Evolutionary conservation across 441 rosid species (phyloP).

Genomic region (Mallotus japonicus): DNA sequence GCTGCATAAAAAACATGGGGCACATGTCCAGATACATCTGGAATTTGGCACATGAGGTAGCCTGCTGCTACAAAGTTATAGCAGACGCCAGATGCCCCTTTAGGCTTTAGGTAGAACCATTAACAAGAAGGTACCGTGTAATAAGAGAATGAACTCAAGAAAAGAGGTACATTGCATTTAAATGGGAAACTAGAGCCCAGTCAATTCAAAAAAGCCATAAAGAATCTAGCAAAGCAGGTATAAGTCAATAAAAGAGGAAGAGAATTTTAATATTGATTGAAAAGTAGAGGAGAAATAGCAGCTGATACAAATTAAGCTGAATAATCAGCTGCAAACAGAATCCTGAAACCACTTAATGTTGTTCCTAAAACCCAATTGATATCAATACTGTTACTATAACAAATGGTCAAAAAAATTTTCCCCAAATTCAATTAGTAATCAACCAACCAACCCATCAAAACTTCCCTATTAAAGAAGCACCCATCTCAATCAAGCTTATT

Average conservation of each 20-base stretch:
- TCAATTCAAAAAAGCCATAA: slow-evolving; percentile 1
- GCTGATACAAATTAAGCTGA: slow-evolving; percentile 13
- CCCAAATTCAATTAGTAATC: slow-evolving; percentile 7
- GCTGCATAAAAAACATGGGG: background rate
- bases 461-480: background rate
- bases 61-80: background rate
- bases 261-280: slow-evolving; percentile 4
- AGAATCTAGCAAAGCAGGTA: background rate
- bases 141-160: too few relatives aligned
- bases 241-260: background rate
- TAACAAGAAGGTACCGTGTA: too few relatives aligned
- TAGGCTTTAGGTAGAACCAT: background rate
- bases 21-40: background rate
- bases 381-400: slow-evolving; percentile 5
- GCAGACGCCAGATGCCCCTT: too few relatives aligned
- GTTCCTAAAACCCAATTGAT: background rate
- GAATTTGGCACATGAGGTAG: background rate
- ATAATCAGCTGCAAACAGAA: slow-evolving; percentile 7
- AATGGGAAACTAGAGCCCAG: background rate
- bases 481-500: slow-evolving; percentile 33
- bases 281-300: slow-evolving; percentile 6
- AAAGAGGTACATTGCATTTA: too few relatives aligned
- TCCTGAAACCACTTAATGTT: slow-evolving; percentile 1
- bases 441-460: background rate
- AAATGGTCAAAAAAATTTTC: background rate